Percentiles rank a stretch among this genome's conserved stretches.
These are phyloP conservation scores for Monosporascus sp. DNA, from an alignment of 2,329 filamentous ascomycete genomes.

Conservation along the genomic window DNA sequence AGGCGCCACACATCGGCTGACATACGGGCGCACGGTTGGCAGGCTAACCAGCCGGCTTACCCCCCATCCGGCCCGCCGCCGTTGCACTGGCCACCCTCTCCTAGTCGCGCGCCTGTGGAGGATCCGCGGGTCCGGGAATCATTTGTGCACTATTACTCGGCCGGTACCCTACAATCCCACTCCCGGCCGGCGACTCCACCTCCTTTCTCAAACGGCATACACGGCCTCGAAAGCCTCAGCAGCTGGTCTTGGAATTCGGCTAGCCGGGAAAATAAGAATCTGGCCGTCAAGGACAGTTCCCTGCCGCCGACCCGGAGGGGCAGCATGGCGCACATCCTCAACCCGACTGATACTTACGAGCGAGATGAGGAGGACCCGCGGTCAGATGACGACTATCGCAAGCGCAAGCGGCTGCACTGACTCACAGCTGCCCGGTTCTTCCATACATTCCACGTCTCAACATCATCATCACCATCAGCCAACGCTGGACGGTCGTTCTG, in stretches of 20 bases:
- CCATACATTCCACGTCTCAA: not conserved
- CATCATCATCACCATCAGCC: not conserved
- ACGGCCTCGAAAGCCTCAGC: conserved; percentile 41
- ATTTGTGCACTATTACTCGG: conserved; percentile 47
- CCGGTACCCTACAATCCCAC: conserved; percentile 36
- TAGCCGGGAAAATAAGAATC: conserved; percentile 43
- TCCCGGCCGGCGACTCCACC: conserved; percentile 51
- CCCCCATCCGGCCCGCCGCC: conserved; percentile 55
- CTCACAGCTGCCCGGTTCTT: not conserved
- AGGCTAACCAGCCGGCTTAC: conserved; percentile 55
- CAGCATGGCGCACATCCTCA: conserved; percentile 60
- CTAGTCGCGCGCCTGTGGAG: conserved; percentile 42
- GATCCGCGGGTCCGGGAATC: conserved; percentile 53
- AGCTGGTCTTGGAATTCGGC: conserved; percentile 52
- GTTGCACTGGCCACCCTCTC: conserved; percentile 50
- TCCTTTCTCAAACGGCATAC: conserved; percentile 43
- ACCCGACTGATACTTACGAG: conserved; percentile 52
- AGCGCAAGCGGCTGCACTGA: conserved; percentile 52
- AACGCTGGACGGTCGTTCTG: not conserved
- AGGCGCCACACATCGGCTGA: conserved; percentile 93
- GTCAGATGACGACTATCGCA: conserved; percentile 50
- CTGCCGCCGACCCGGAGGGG: conserved; percentile 51
- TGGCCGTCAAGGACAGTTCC: conserved; percentile 49
- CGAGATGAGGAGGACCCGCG: conserved; percentile 49
- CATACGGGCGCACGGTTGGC: conserved; percentile 84